Evolutionary conservation across 176 grass and related monocot genomes (phyloP), one percentile per base, ranked within the genome.

Genomic region (Pontederia crassipes): DNA sequence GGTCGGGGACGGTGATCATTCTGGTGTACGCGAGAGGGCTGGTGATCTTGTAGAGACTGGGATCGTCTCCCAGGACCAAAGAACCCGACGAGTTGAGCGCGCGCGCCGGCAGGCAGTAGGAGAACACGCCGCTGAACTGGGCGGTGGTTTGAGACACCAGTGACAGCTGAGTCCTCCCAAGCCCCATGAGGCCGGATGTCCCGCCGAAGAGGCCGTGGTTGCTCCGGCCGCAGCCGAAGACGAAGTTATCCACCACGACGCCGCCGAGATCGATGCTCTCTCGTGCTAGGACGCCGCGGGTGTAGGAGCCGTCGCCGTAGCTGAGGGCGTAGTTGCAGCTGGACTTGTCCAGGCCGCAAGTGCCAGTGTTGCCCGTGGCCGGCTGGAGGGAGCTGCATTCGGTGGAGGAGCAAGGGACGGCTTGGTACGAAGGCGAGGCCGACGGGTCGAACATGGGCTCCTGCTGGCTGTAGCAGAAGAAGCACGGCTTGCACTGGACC

Each of bases 171-270:
- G 89, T 81, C 1, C 90, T 79, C 2, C 86, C 90, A 1, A 95
- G 80, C 51, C 90, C 90, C 48, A 95, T 90, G 72, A 95, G 79
- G 10, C 90, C 90, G 2, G 86, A 86, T 0, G 90, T 84, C 2
- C 69, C 74, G 4, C 90, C 90, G 58, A 95, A 95, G 10, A 95
- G 68, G 4, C 90, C 90, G 80, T 95, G 82, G 66, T 95, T 95
- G 76, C 89, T 86, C 32, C 89, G 80, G 2, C 90, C 90, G 11
- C 90, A 95, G 0, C 90, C 90, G 72, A 86, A 95, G 73, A 90
- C 75, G 56, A 95, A 95, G 73, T 77, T 81, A 12, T 77, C 64
- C 6, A 87, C 17, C 51, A 26, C 61, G 12, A 9, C 80, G 9
- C 81, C 72, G 48, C 32, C 32, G 32, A 40, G 32, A 7, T 40